Evolutionary conservation across 345 rosid species (phyloP), one percentile per base, ranked within the genome.

Genomic region (Geranium rotundifolium): DNA sequence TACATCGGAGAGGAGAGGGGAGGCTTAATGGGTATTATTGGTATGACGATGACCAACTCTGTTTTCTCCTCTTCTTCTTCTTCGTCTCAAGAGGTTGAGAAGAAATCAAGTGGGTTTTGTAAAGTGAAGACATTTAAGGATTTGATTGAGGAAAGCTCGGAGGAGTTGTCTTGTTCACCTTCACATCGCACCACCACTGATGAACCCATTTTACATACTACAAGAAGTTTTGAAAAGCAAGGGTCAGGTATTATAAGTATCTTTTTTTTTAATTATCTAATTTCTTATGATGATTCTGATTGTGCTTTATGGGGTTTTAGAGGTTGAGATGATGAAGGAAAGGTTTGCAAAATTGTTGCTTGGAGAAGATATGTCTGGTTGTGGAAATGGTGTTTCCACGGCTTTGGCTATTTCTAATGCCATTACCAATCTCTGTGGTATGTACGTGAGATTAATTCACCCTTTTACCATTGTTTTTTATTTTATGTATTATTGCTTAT

Each of bases 291-390:
- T 64, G 63, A 12, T 41, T 41, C 10, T 9, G 50, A 41, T 50
- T 27, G 58, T 29, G 57, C 19, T 59, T 75, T 55, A 29, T 71
- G 64, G 65, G 19, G 54, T 59, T 73, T 49, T 68, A 95, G 99
- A 85, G 75, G 68, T 82, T 64, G 97, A 95, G 69, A 77, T 90
- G 97, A 90, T 95, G 97, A 90, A 88, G 75, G 99, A 95, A 75
- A 88, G 97, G 71, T 90, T 90, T 76, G 76, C 97, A 29, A 95
- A 95, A 70, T 69, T 95, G 79, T 69, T 95, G 61, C 99, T 95
- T 61, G 99, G 97, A 17, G 99, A 95, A 73, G 99, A 95, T 69
- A 90, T 95, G 97, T 90, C 99, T n/a, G 99, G 99, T 61, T 77
- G 83, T 72, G 99, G 99, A 29, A 95, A 88, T 79, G 97, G 99